A percentile compares a stretch with the other conserved stretches of the same genome.
These are phyloP conservation scores for Russula compacta DNA, from an alignment of 768 basidiomycete genomes.

Conservation along the genomic window DNA sequence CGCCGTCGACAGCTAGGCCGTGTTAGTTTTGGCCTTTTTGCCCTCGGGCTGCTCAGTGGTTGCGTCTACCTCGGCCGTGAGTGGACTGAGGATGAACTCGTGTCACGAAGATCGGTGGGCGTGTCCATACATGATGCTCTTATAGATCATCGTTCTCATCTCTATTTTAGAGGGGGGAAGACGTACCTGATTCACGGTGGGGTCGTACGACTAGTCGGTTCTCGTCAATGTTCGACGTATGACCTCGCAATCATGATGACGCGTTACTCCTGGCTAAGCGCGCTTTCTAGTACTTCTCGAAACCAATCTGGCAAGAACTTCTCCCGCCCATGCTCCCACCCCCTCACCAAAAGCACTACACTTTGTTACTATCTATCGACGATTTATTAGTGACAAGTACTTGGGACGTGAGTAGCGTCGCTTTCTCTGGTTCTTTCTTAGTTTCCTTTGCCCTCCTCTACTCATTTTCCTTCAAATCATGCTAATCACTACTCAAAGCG, in stretches of 20 bases:
- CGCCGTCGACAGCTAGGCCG: conserved; percentile 50
- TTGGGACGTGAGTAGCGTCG: conserved; percentile 78
- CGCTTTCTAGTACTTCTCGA: conserved; percentile 66
- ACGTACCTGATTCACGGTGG: conserved; percentile 54
- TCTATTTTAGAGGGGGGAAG: conserved; percentile 41
- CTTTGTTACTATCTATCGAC: conserved; percentile 83
- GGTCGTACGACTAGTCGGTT: conserved; percentile 55
- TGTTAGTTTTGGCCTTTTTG: conserved; percentile 43
- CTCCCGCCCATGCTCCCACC: conserved; percentile 79
- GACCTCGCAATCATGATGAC: conserved; percentile 23
- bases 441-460: background rate
- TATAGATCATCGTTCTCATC: background rate
- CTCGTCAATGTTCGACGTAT: conserved; percentile 58
- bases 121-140: background rate
- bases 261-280: background rate
- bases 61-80: conserved; percentile 65
- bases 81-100: conserved; percentile 68
- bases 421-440: background rate
- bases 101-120: conserved; percentile 52
- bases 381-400: conserved; percentile 85
- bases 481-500: conserved; percentile 39
- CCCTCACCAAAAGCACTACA: conserved; percentile 84
- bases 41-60: conserved; percentile 47
- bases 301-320: conserved; percentile 89
- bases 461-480: background rate